Percentiles rank a stretch among this genome's conserved stretches.
phyloP scores from a whole-genome alignment of 148 eudicot genomes.

The Camellia lanceoleosa region DNA sequence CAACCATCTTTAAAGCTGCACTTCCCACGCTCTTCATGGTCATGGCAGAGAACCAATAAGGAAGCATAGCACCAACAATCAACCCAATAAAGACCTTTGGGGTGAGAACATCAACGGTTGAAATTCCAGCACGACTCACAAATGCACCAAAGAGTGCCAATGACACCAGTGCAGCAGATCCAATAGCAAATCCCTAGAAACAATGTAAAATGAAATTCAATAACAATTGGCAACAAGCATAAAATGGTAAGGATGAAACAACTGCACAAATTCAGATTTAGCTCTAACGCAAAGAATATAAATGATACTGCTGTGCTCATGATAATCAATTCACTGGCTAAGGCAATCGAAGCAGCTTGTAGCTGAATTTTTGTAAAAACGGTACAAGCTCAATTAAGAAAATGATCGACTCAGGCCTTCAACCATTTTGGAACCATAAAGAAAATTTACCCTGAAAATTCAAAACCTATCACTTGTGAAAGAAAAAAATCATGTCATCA shows the following conservation, averaged over 20 bases:
- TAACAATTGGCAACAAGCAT: background rate
- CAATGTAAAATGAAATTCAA: background rate
- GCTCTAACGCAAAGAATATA: background rate
- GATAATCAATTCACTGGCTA: background rate
- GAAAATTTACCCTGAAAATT: background rate
- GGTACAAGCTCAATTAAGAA: background rate
- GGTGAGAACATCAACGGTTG: slow-evolving; percentile 46
- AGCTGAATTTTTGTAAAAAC: background rate
- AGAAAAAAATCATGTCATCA: background rate
- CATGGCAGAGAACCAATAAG: slow-evolving; percentile 58
- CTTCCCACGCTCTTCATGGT: slow-evolving; percentile 59
- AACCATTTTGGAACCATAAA: background rate
- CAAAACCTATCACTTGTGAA: background rate
- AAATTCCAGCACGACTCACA: slow-evolving; percentile 48
- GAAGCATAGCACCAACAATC: slow-evolving; percentile 58
- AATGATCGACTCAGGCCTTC: background rate
- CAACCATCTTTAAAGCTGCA: slow-evolving; percentile 55
- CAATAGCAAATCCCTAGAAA: slow-evolving; percentile 58
- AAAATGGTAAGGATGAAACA: background rate
- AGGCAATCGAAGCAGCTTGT: background rate
- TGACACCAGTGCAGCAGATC: slow-evolving; percentile 56
- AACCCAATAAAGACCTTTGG: slow-evolving; percentile 57
- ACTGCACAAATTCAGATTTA: background rate
- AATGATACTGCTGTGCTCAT: background rate
- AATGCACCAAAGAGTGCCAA: slow-evolving; percentile 56